Evolutionary conservation across 352 stramenopile species (phyloP), one percentile per base, ranked within the genome.

Genomic region (Pythium aristosporum): DNA sequence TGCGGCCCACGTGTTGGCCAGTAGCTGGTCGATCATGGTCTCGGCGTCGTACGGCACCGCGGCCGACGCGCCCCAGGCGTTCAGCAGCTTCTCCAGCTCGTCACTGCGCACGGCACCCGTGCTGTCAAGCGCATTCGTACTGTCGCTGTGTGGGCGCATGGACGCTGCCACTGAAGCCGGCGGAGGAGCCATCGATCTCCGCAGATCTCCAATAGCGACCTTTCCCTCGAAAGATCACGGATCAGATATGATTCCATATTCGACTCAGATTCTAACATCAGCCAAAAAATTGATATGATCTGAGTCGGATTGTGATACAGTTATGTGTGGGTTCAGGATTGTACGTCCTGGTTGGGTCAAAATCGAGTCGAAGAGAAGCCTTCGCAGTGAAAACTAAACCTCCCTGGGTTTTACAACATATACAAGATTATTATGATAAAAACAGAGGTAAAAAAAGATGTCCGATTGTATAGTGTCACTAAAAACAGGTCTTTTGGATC

Each of bases 1-100:
- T 4, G 73, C 68, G 43, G 73, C 72, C 80, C 80, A 90, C 30
- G 77, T 81, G 57, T 70, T 89, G 30, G 69, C 69, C 1, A 92
- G 75, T 43, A 94, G 72, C 65, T 94, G 79, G 57, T 94, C 83
- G 58, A 94, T 76, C 85, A 94, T 92, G 53, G 71, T 72, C 49
- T 92, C 85, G 7, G 78, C 78, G 32, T 88, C 73, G 66, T 89
- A 94, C 13, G 57, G 20, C 21, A n/a, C n/a, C 1, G n/a, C 4
- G 53, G 30, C 43, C 1, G 44, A 11, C 11, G 50, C 50, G 12
- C 73, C 71, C 49, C 61, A 73, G 16, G 71, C 70, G 52, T 70
- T 66, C 16, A 91, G 58, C 7, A 91, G 76, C 64, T 80, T 88
- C 48, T 89, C 79, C 25, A 91, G 71, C 74, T 91, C 74, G 9